phyloP scores from a whole-genome alignment of 2,329 filamentous ascomycete genomes.

The Diaporthe sp. region DNA sequence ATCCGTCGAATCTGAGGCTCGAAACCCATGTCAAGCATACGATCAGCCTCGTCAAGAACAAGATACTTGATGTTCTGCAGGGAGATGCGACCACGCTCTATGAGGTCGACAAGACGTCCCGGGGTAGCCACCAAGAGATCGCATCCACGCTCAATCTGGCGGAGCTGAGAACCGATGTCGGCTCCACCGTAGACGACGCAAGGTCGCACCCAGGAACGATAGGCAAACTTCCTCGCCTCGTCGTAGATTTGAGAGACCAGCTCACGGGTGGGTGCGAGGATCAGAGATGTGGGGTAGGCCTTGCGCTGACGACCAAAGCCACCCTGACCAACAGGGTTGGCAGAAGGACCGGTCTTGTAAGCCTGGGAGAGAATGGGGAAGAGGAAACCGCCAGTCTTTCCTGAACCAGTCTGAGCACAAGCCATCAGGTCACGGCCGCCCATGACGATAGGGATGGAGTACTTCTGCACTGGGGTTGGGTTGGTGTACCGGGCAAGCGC shows the following conservation, averaged over 20 bases:
- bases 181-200: slow-evolving; percentile 99
- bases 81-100: slow-evolving; percentile 98
- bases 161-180: slow-evolving; percentile 97
- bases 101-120: slow-evolving; percentile 96
- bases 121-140: slow-evolving; percentile 97
- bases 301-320: slow-evolving; percentile 94
- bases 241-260: slow-evolving; percentile 99
- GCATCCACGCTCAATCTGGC: slow-evolving; percentile 96
- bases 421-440: slow-evolving; percentile 98
- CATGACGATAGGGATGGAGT: slow-evolving; percentile 99
- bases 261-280: slow-evolving; percentile 97
- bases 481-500: slow-evolving; percentile 94
- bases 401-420: slow-evolving; percentile 99
- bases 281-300: slow-evolving; percentile 95
- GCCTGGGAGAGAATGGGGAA: slow-evolving; percentile 99
- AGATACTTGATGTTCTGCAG: slow-evolving; percentile 99
- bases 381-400: slow-evolving; percentile 99
- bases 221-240: slow-evolving; percentile 97
- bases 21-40: slow-evolving; percentile 99
- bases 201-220: slow-evolving; percentile 98
- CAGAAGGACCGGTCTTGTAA: slow-evolving; percentile 87
- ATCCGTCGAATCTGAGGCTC: slow-evolving; percentile 99
- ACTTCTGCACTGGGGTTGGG: slow-evolving; percentile 98
- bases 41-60: slow-evolving; percentile 98
- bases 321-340: slow-evolving; percentile 68